Evolutionary conservation across 768 basidiomycete species (phyloP).

Genomic region (Rhizopogon rudus): DNA sequence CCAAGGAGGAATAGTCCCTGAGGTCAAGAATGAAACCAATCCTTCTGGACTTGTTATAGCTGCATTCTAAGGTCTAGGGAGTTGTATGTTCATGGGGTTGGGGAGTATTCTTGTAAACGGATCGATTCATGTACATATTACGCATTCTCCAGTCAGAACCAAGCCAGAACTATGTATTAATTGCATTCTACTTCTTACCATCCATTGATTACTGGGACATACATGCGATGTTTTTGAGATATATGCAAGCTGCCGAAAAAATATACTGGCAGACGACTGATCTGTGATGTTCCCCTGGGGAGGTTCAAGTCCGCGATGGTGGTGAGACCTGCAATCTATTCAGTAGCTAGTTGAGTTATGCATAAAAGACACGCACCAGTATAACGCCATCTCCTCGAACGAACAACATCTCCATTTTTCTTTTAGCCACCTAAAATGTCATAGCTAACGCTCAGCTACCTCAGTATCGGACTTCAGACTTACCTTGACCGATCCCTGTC

Average conservation of each 20-base stretch:
- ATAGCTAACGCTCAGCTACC: neutral
- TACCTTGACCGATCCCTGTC: constrained; percentile 64
- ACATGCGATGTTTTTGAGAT: neutral
- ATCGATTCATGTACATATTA: neutral
- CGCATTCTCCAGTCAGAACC: neutral
- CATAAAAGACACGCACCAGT: constrained; percentile 49
- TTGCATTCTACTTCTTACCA: neutral
- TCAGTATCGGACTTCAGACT: constrained; percentile 7
- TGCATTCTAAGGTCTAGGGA: neutral
- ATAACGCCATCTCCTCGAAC: constrained; percentile 98
- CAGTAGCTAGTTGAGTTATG: constrained; percentile 4
- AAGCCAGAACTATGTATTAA: neutral
- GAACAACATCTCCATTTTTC: constrained; percentile 97
- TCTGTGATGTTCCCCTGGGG: neutral
- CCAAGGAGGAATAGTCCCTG: neutral
- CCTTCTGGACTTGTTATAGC: constrained; percentile 1
- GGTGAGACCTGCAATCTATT: constrained; percentile 60
- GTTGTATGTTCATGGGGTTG: neutral
- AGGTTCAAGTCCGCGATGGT: constrained; percentile 62
- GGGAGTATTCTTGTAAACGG: neutral
- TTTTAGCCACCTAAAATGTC: constrained; percentile 69
- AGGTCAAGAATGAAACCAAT: neutral
- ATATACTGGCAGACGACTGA: constrained; percentile 25
- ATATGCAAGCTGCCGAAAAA: constrained; percentile 22
- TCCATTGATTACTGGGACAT: constrained; percentile 1